These are phyloP conservation scores for Bruguiera hainesii DNA, from an alignment of 441 rosid genomes.

Conservation along the genomic window DNA sequence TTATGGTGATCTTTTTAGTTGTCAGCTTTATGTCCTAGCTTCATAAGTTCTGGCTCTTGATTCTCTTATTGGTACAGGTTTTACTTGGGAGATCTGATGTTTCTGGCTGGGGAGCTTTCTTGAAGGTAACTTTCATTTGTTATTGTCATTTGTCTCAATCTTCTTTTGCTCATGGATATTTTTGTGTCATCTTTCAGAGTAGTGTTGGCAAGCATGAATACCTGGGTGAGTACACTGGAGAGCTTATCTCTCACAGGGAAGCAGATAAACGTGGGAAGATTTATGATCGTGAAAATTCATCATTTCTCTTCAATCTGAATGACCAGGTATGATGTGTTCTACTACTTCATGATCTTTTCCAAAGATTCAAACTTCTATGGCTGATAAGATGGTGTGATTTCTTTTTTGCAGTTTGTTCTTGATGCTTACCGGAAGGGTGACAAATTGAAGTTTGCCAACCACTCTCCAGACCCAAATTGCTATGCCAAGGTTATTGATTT, in stretches of 20 bases:
- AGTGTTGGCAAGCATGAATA: constrained; percentile 94
- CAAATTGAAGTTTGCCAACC: constrained; percentile 95
- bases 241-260: constrained; percentile 93
- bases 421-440: constrained; percentile 99
- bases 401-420: constrained; percentile 77
- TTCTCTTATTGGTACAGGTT: constrained; percentile 49
- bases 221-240: constrained; percentile 98
- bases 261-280: constrained; percentile 99
- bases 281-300: constrained; percentile 96
- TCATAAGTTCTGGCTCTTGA: constrained; percentile 4
- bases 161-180: constrained; percentile 21
- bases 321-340: constrained; percentile 69
- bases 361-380: background rate
- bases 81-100: constrained; percentile 94
- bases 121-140: constrained; percentile 57
- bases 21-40: background rate
- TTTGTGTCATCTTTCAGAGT: constrained; percentile 48
- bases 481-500: constrained; percentile 82
- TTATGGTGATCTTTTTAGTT: background rate
- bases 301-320: constrained; percentile 94
- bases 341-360: background rate
- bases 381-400: constrained; percentile 7
- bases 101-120: constrained; percentile 99
- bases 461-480: constrained; percentile 95
- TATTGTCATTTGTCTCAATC: constrained; percentile 7